Evolutionary conservation across 805 yeast species (phyloP), one percentile per base, ranked within the genome.

Genomic region (Candida namnaoensis): DNA sequence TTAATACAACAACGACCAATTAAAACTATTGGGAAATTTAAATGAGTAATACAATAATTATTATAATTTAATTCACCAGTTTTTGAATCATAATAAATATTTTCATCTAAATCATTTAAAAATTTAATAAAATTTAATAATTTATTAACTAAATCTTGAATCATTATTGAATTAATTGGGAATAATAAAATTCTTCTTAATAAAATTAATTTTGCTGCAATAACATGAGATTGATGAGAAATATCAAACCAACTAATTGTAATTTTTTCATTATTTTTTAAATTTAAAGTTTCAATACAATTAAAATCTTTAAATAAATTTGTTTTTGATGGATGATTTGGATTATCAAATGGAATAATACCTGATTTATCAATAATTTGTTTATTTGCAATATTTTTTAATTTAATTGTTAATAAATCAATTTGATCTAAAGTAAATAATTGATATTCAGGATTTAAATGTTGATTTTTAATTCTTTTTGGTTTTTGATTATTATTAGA

Each of bases 21-120:
- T 5, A 72, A 64, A 39, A 68, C 63, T 64, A 74, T 66, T 15
- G 81, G 72, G 66, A 78, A 67, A 49, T 76, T 82, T 15, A 79
- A 51, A 68, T 77, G 68, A 58, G 76, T 64, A 39, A 74, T 57
- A 28, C 53, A 53, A 8, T 50, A 46, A 35, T 40, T 68, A 44
- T 48, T 56, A 52, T 45, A 60, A 49, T 39, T 53, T 35, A 6
- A 7, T 26, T 26, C 28, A 8, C 28, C 28, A 26, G 28, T n/a
- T n/a, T n/a, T n/a, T n/a, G n/a, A n/a, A 26, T 26, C 28, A 26
- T 26, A 26, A 6, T 26, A 7, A 8, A 6, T 8, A 26, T 26
- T 7, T 7, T 26, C 28, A 9, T 23, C 56, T 23, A 32, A 53
- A 4, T 47, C 56, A 5, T 61, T 55, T 8, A 63, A 46, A 28